phyloP scores from a whole-genome alignment of 345 rosid species.

The Eucalyptus grandis region DNA sequence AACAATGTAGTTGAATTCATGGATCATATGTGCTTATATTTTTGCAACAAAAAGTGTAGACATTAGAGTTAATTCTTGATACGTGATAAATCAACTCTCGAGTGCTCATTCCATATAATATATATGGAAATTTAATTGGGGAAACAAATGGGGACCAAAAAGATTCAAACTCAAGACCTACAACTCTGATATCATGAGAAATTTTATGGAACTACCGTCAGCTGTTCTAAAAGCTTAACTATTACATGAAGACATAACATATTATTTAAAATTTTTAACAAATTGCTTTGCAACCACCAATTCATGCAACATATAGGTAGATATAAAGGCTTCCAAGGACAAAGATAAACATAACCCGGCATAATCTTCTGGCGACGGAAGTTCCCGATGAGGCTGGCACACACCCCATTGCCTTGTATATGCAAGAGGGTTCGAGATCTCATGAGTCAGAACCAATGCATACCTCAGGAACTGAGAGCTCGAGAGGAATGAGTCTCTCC shows the following conservation, averaged over 20 bases:
- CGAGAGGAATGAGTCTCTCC: slow-evolving; percentile 28
- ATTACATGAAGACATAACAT: fast-evolving
- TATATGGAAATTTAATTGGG: too few relatives aligned
- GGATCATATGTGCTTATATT: neutral
- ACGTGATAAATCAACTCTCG: too few relatives aligned
- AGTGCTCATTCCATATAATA: too few relatives aligned
- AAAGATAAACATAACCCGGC: neutral
- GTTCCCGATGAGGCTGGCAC: neutral
- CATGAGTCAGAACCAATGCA: neutral
- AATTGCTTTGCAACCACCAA: neutral
- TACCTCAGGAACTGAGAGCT: slow-evolving; percentile 85
- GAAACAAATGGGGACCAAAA: fast-evolving
- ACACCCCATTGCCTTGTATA: neutral
- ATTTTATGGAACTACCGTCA: fast-evolving
- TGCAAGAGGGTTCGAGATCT: neutral
- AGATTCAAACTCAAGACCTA: too few relatives aligned
- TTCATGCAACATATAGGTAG: neutral
- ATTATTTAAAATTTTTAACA: neutral
- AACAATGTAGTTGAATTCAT: neutral
- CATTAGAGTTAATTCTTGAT: neutral
- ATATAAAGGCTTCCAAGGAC: neutral
- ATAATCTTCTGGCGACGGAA: neutral
- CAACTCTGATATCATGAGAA: too few relatives aligned
- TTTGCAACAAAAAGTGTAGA: neutral
- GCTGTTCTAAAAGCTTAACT: fast-evolving